These are phyloP conservation scores for Ceratobasidium papillatum DNA, from an alignment of 1,284 basidiomycete species.

Conservation along the genomic window DNA sequence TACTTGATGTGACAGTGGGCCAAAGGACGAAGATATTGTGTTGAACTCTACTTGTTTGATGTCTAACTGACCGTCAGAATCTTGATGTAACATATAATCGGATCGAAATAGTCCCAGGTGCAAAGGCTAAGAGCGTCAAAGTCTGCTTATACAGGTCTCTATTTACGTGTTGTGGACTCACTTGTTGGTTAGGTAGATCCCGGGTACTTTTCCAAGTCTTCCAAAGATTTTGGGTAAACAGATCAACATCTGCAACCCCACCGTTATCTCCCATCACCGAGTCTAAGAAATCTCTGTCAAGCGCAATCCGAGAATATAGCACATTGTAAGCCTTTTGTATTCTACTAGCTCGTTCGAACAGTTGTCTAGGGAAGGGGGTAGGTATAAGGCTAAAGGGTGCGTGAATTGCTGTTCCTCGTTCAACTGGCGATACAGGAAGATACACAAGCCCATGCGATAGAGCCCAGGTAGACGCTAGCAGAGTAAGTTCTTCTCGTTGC, in stretches of 20 bases:
- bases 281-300: constrained; percentile 83
- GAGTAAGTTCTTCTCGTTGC: constrained; percentile 52
- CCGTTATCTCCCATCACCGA: constrained; percentile 78
- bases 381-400: constrained; percentile 91
- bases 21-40: constrained; percentile 94
- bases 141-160: not conserved
- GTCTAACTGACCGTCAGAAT: constrained; percentile 51
- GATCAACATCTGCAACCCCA: constrained; percentile 84
- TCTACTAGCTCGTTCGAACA: constrained; percentile 73
- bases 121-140: constrained; percentile 62
- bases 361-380: constrained; percentile 79
- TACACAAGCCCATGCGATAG: constrained; percentile 61
- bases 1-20: constrained; percentile 77
- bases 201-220: constrained; percentile 81
- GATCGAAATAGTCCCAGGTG: constrained; percentile 95
- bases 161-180: not conserved
- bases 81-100: constrained; percentile 90
- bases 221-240: constrained; percentile 89
- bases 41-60: constrained; percentile 99
- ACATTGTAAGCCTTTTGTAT: constrained; percentile 86
- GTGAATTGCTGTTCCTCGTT: constrained; percentile 70
- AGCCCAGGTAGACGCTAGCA: constrained; percentile 59
- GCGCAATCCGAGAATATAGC: constrained; percentile 85
- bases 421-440: constrained; percentile 49
- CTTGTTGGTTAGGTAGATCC: constrained; percentile 51